Percentiles rank a stretch among this genome's conserved stretches.
Conservation (phyloP, 31 red algal species). For the Bonnemaisonia californica region DNA sequence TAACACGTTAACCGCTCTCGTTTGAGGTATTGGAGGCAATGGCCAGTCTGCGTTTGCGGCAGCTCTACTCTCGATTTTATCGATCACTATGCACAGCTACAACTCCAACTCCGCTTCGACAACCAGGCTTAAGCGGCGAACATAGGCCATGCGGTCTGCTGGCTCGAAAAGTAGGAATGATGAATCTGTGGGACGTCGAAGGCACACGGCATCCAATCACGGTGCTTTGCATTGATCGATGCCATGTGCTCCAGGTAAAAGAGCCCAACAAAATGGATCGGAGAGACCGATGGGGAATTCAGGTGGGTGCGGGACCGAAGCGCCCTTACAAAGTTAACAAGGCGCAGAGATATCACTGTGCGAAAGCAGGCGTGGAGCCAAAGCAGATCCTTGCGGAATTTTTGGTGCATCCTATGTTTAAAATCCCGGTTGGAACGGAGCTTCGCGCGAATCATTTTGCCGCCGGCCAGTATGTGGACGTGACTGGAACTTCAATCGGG, state of each 20-base stretch:
- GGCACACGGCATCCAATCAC: constrained; percentile 76
- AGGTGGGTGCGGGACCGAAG: constrained; percentile 91
- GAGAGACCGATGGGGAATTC: constrained; percentile 50
- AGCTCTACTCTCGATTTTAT: not conserved
- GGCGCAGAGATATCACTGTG: constrained; percentile 90
- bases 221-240: constrained; percentile 90
- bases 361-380: constrained; percentile 88
- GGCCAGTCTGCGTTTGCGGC: not conserved
- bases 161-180: constrained; percentile 95
- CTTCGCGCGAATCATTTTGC: constrained; percentile 82
- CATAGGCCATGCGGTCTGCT: constrained; percentile 83
- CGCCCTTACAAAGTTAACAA: constrained; percentile 90
- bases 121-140: constrained; percentile 45
- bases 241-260: constrained; percentile 78
- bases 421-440: constrained; percentile 74
- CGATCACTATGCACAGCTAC: constrained; percentile 21
- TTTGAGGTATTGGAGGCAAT: too few species aligned
- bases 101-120: not conserved
- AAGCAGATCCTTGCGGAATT: constrained; percentile 93
- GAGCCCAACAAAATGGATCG: constrained; percentile 58
- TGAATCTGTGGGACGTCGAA: constrained; percentile 88
- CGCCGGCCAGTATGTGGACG: constrained; percentile 92
- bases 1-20: too few species aligned
- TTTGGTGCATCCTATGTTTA: constrained; percentile 67
- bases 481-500: constrained; percentile 87